Evolutionary conservation across 768 basidiomycete genomes (phyloP).

Genomic region (Suillus alpinus): DNA sequence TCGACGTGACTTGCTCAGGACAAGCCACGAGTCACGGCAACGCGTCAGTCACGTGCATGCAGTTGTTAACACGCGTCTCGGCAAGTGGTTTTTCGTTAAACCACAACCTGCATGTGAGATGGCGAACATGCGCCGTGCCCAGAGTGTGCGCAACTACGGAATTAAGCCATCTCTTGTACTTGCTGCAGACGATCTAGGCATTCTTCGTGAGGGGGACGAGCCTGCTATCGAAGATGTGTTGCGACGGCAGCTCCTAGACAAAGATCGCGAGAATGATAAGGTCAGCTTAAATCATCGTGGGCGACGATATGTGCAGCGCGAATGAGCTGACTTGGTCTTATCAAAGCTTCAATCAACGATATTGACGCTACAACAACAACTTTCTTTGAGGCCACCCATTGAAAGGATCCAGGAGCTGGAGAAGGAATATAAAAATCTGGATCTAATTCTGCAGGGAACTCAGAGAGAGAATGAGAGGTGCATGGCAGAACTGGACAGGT

Average conservation of each 20-base stretch:
- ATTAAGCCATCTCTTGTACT: conserved; percentile 41
- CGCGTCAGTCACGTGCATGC: conserved; percentile 2
- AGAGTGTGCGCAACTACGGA: conserved; percentile 56
- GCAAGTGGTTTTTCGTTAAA: neutral
- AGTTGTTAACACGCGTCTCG: neutral
- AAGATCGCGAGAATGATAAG: conserved; percentile 69
- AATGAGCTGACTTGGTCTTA: neutral
- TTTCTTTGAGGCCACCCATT: conserved; percentile 64
- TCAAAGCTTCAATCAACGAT: conserved; percentile 61
- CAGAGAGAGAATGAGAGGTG: conserved; percentile 84
- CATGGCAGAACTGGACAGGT: conserved; percentile 80
- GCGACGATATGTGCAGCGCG: neutral
- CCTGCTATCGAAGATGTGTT: conserved; percentile 54
- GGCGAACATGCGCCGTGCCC: conserved; percentile 54
- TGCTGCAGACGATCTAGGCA: conserved; percentile 53
- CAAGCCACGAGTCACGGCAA: too few species aligned
- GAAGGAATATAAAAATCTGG: conserved; percentile 73
- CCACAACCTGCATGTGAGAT: neutral
- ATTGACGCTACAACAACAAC: conserved; percentile 59
- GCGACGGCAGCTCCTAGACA: conserved; percentile 61
- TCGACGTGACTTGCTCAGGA: too few species aligned
- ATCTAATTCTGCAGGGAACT: conserved; percentile 74
- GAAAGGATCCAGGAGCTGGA: conserved; percentile 64
- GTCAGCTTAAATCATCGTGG: conserved; percentile 30
- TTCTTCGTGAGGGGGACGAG: conserved; percentile 59